These are phyloP conservation scores for Linderniella brevidens DNA, from an alignment of 257 asterid genomes.

Conservation along the genomic window DNA sequence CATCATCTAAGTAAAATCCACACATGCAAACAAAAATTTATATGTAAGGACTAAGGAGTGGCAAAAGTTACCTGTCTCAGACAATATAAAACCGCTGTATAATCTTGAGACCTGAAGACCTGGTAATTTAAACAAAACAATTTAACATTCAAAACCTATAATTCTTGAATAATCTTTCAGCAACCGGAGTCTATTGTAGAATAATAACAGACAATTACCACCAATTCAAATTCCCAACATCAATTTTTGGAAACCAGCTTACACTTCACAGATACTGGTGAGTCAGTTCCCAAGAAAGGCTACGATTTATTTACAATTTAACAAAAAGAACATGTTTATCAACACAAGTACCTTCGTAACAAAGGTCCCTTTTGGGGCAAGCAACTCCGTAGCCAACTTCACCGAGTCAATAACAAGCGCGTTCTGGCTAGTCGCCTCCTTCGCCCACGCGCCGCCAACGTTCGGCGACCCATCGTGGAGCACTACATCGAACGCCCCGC, in stretches of 20 bases:
- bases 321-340: too few relatives aligned
- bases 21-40: too few relatives aligned
- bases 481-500: constrained; percentile 63
- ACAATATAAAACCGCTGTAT: constrained; percentile 71
- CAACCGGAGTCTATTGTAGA: too few relatives aligned
- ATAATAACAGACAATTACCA: too few relatives aligned
- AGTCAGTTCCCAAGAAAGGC: too few relatives aligned
- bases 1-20: too few relatives aligned
- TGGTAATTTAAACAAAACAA: constrained; percentile 9
- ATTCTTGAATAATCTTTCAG: too few relatives aligned
- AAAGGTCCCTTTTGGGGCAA: constrained; percentile 81
- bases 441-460: constrained; percentile 95
- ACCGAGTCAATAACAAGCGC: constrained; percentile 81
- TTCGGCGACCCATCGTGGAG: constrained; percentile 90
- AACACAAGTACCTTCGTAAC: constrained; percentile 46
- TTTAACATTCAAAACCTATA: background rate
- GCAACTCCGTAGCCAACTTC: constrained; percentile 63
- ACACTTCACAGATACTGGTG: too few relatives aligned
- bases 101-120: constrained; percentile 97
- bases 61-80: constrained; percentile 63
- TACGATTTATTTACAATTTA: too few relatives aligned
- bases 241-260: too few relatives aligned
- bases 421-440: constrained; percentile 81
- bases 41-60: background rate
- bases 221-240: too few relatives aligned